A percentile compares a stretch with the other conserved stretches of the same genome.
These are phyloP conservation scores for Podospora bellae-mahoneyi DNA, from an alignment of 495 filamentous ascomycete species.

Conservation along the genomic window DNA sequence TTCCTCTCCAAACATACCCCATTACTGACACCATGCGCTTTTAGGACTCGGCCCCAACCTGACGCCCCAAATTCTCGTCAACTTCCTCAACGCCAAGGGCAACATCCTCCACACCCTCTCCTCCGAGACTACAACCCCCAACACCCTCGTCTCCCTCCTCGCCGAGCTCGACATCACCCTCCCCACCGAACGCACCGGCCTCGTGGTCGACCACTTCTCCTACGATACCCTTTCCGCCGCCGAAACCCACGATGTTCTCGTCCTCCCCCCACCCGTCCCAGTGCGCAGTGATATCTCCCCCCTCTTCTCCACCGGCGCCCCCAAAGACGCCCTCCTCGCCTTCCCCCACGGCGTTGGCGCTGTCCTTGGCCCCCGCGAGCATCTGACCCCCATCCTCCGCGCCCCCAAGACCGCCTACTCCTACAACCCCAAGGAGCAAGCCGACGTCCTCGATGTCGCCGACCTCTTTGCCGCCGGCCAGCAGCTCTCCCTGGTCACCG, in stretches of 20 bases:
- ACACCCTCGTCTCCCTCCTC: constrained; percentile 77
- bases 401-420: constrained; percentile 82
- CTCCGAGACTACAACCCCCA: constrained; percentile 66
- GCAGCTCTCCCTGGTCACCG: constrained; percentile 77
- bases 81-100: constrained; percentile 87
- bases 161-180: constrained; percentile 89
- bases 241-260: constrained; percentile 85
- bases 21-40: constrained; percentile 30
- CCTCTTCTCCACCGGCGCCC: constrained; percentile 67
- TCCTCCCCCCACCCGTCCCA: constrained; percentile 62
- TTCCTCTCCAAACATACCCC: neutral
- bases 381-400: constrained; percentile 75
- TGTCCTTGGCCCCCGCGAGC: constrained; percentile 68
- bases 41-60: constrained; percentile 82
- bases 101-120: constrained; percentile 91
- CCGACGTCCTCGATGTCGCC: constrained; percentile 49
- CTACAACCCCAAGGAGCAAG: constrained; percentile 91
- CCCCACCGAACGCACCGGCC: constrained; percentile 72
- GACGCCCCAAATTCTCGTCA: constrained; percentile 78
- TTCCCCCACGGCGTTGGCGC: constrained; percentile 78
- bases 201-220: constrained; percentile 93
- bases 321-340: constrained; percentile 56
- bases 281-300: constrained; percentile 68
- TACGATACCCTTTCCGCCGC: constrained; percentile 72
- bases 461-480: constrained; percentile 80